These are phyloP conservation scores for Lindgomyces ingoldianus DNA, from an alignment of 495 filamentous ascomycete genomes.

Conservation along the genomic window DNA sequence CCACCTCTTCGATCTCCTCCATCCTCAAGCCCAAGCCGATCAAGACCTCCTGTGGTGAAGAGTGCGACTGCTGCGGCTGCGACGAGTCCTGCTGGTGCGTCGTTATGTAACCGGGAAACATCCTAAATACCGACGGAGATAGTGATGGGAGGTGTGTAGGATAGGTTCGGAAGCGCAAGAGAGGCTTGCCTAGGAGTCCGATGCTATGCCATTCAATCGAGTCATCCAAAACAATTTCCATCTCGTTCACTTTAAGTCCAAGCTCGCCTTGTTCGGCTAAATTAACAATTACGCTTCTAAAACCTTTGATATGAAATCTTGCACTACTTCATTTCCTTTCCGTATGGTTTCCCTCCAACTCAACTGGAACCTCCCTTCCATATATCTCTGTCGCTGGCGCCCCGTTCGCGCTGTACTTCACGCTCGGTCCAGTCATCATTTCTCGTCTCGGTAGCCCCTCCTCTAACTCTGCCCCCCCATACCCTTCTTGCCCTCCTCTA, in stretches of 20 bases:
- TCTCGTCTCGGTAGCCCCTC: background rate
- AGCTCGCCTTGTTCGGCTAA: no score
- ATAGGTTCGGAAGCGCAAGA: background rate
- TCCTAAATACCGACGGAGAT: background rate
- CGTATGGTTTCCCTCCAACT: background rate
- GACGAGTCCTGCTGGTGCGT: conserved; percentile 39
- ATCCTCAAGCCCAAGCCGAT: conserved; percentile 37
- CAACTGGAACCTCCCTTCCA: background rate
- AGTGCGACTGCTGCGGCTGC: conserved; percentile 37
- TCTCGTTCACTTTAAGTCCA: no score
- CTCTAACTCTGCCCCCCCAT: background rate
- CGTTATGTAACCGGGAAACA: conserved; percentile 27
- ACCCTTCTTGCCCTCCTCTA: background rate
- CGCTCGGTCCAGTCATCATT: background rate
- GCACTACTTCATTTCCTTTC: background rate
- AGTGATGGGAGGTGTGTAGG: background rate
- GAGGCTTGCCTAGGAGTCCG: background rate
- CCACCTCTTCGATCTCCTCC: conserved; percentile 31
- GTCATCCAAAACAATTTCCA: no score
- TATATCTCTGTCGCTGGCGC: background rate
- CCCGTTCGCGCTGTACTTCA: background rate
- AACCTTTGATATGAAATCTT: no score
- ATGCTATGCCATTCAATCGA: background rate
- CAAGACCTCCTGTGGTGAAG: conserved; percentile 31
- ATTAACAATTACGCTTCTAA: no score